Evolutionary conservation across 163 green algal genomes (phyloP), one percentile per base, ranked within the genome.

Genomic region (Scenedesmus sp.): DNA sequence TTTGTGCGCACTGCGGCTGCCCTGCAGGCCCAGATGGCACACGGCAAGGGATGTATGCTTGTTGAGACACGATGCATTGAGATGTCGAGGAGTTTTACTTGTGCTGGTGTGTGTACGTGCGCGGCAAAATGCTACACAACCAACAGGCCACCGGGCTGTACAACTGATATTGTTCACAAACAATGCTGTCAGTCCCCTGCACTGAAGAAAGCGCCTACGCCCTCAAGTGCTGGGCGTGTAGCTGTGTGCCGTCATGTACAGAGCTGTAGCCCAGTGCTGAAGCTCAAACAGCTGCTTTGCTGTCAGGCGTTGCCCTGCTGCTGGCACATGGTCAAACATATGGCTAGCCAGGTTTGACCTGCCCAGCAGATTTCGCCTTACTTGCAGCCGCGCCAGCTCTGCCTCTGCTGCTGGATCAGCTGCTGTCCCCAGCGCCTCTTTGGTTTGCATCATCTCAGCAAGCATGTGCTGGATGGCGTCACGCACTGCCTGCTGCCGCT

Each of bases 381-480:
- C 85, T 51, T 87, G 89, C 89, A 84, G 73, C 35, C 42, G 83
- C 33, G 12, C 43, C 76, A 83, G 73, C 76, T 68, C 53, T 49
- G 87, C 43, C 40, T 90, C 85, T 53, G 43, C 73, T 59, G 85
- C 85, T 51, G 85, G 68, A n/a, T 90, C 68, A 10, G 80, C 68
- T 40, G 85, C 68, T 37, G 40, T 43, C 43, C 88, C 91, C 26
- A 93, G 87, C 33, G 59, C 56, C 46, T 87, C 88, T 43, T 92
- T 92, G 49, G 81, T 92, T 15, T 65, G 49, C 35, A 73, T 49
- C 20, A 92, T 83, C 73, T 91, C 83, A 44, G 79, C 43, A 7
- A 92, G 87, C 18, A 76, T 59, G 2, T 59, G 87, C 44, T 92
- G 61, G 40, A 92, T 88, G 26, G 61, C 37, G 12, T 37, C 46